Evolutionary conservation across 1,284 basidiomycete species (phyloP), one percentile per base, ranked within the genome.

Genomic region (Sanguinoderma infundibulare): DNA sequence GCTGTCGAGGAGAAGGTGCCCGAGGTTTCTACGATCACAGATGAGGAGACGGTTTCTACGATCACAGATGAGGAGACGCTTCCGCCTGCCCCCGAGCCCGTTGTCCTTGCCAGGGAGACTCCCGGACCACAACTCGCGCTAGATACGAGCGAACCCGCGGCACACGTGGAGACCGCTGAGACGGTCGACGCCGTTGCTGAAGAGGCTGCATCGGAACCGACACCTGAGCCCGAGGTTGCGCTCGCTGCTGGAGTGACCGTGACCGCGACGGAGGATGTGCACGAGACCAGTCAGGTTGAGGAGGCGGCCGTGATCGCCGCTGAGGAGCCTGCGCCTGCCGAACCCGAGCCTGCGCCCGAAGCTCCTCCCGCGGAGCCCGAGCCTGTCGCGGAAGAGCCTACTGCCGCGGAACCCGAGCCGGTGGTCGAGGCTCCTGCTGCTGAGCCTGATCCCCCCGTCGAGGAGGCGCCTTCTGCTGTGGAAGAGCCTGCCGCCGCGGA

Each of bases 21-120:
- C 12, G 49, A 51, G n/a, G n/a, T 36, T 12, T 20, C 34, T 24
- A 6, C 34, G 1, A 32, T 34, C 32, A 15, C 32, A 3, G n/a
- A 17, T 28, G 49, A 51, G 47, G 68, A 67, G 58, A 42, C 63
- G 7, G n/a, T n/a, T 12, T n/a, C 46, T 8, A 26, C 49, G 10
- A 7, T 20, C 10, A 51, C 49, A 3, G n/a, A 17, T 28, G 49
- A 51, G 47, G 68, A 67, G 58, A 42, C 63, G 7, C 67, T 72
- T 3, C 71, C 73, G 20, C 69, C 73, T 46, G 69, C 77, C 5
- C 77, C 78, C 3, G 77, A 77, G 61, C 64, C 53, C 7, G 72
- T 78, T 36, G 72, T 78, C 0, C 66, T 75, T 22, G 68, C 76
- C 14, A 77, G 77, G 6, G 75, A 75, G 46, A 81, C 79, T 2